phyloP scores from a whole-genome alignment of 129 eudicot genomes.

The Rutidosis leptorrhynchoides region DNA sequence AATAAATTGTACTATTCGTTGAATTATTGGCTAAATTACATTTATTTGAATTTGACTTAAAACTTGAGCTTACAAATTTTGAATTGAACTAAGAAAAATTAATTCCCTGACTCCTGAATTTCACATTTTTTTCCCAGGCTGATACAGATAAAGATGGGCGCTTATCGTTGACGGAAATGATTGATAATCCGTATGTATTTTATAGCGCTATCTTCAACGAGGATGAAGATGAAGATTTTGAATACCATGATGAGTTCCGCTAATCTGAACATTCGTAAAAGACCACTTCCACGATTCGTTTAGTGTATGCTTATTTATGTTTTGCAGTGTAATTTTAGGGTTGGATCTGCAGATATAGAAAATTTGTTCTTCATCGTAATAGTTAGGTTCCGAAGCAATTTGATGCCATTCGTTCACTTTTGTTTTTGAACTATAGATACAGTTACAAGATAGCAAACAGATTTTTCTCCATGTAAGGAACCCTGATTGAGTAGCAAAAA shows the following conservation, averaged over 20 bases:
- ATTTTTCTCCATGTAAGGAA: background rate
- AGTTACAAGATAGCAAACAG: conserved; percentile 20
- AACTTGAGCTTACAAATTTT: background rate
- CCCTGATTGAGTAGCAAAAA: background rate
- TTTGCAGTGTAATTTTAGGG: conserved; percentile 28
- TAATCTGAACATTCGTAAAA: conserved; percentile 23
- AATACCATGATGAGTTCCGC: conserved; percentile 81
- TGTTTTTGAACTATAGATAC: conserved; percentile 16
- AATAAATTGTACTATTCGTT: background rate
- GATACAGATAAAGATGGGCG: conserved; percentile 83
- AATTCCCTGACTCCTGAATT: background rate
- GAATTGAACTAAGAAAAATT: background rate
- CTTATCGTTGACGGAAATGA: conserved; percentile 67
- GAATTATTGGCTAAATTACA: background rate
- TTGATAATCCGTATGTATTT: conserved; percentile 83
- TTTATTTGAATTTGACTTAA: background rate
- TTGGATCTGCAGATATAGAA: conserved; percentile 15
- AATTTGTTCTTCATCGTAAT: conserved; percentile 27
- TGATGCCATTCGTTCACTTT: conserved; percentile 21
- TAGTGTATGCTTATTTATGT: conserved; percentile 22
- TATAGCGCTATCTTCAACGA: conserved; percentile 76
- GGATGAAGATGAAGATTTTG: conserved; percentile 79
- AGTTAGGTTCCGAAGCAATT: conserved; percentile 25
- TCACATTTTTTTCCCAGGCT: conserved; percentile 48
- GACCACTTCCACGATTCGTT: conserved; percentile 11